phyloP scores from a whole-genome alignment of 208 protist genomes.

The Leishmania gerbilli region DNA sequence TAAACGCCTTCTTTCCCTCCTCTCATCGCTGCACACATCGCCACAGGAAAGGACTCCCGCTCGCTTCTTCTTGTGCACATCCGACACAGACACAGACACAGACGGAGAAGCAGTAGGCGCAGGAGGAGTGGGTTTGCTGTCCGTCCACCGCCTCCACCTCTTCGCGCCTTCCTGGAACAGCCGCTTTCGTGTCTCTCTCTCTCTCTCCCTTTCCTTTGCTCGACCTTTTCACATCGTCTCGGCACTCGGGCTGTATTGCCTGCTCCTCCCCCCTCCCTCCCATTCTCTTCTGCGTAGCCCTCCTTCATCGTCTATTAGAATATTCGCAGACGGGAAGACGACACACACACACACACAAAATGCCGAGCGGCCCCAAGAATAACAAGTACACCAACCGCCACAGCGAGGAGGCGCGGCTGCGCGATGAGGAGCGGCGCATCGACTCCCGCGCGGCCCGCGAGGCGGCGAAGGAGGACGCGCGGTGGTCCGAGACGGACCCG shows the following conservation, averaged over 20 bases:
- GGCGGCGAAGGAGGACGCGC: slow-evolving; percentile 66
- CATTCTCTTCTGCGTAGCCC: neutral
- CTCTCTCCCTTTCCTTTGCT: neutral
- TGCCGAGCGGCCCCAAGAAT: slow-evolving; percentile 87
- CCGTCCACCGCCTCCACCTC: neutral
- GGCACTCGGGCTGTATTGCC: neutral
- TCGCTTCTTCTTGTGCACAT: neutral
- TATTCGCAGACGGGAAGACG: neutral
- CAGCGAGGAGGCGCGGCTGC: slow-evolving; percentile 75
- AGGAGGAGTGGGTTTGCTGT: neutral
- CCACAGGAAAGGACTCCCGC: neutral
- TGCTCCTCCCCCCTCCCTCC: neutral
- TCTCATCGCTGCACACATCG: neutral
- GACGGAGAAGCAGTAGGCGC: neutral
- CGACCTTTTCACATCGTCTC: too few species aligned
- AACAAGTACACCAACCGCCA: slow-evolving; percentile 90
- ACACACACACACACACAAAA: slow-evolving; percentile 11
- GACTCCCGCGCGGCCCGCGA: slow-evolving; percentile 34
- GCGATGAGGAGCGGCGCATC: slow-evolving; percentile 58
- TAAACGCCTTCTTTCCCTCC: neutral
- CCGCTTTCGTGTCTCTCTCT: neutral
- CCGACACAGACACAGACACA: neutral
- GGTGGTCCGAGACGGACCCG: slow-evolving; percentile 68
- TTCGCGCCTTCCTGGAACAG: neutral
- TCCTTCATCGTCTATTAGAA: too few species aligned